Evolutionary conservation across 2,329 filamentous ascomycete species (phyloP).

Genomic region (Verticillium alfalfae): DNA sequence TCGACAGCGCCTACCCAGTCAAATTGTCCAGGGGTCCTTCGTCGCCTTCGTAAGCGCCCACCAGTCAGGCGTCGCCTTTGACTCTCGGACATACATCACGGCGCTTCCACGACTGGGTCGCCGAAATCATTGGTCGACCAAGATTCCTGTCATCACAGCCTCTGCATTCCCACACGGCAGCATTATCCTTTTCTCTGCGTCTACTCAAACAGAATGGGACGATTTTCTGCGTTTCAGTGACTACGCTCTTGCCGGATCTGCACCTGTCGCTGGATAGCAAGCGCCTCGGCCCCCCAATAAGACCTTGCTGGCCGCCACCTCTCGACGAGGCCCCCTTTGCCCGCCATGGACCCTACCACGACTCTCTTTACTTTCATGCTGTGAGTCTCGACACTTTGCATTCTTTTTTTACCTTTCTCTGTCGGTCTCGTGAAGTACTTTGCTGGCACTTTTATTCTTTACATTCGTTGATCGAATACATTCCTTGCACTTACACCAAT

Average conservation of each 20-base stretch:
- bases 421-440: neutral
- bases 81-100: slow-evolving; percentile 17
- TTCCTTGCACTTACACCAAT: slow-evolving; percentile 3
- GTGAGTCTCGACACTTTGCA: slow-evolving; percentile 42
- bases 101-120: slow-evolving; percentile 19
- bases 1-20: slow-evolving; percentile 1
- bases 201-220: slow-evolving; percentile 19
- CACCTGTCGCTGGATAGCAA: neutral
- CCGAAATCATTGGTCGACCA: slow-evolving; percentile 17
- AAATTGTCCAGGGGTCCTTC: neutral
- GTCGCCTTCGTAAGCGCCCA: slow-evolving; percentile 20
- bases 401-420: slow-evolving; percentile 13
- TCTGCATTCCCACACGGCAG: slow-evolving; percentile 1
- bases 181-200: slow-evolving; percentile 13
- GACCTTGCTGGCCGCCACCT: slow-evolving; percentile 3
- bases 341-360: slow-evolving; percentile 50
- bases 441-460: slow-evolving; percentile 10
- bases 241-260: neutral
- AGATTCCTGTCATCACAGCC: slow-evolving; percentile 17
- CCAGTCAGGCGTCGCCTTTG: slow-evolving; percentile 12
- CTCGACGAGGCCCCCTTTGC: slow-evolving; percentile 8
- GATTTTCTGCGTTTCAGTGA: slow-evolving; percentile 10
- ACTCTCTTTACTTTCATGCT: slow-evolving; percentile 25
- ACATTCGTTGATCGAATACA: slow-evolving; percentile 9
- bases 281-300: slow-evolving; percentile 10